Base-by-base conservation (phyloP, 169 alveolate genomes). In the Plasmodium adleri region DNA sequence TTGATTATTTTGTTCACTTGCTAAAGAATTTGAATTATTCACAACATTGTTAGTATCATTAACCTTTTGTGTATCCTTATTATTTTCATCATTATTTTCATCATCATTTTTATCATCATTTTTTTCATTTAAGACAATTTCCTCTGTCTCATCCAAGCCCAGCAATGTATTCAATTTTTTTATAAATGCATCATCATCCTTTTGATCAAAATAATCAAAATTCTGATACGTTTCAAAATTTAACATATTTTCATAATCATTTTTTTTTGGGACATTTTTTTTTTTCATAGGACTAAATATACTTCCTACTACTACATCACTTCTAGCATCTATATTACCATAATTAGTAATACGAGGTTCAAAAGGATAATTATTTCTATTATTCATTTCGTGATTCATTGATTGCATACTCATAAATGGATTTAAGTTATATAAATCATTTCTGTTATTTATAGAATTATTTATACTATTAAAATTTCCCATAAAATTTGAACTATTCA, bases 141-240 rank as follows among this genome's bases (percentile, higher is more conserved):
- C 83, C 32, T 80, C 90, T 52, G 47, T 63, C 12, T 68, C 91
- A 49, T 83, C 91, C 52, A 83, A 68, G 9, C 91, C 91, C 9
- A 83, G 91, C 62, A 83, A 68, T 1, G 74, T 56, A 49, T 83
- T 83, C 73, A 83, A 56, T 45, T 83, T 83, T 9, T 83, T 67
- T 54, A 83, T 83, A 68, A 83, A 83, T 2, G 83, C 91, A 68
- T 83, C 83, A 50, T 83, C 91, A 68, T 83, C 85, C 62, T 83
- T 83, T 43, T 83, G 91, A n/a, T 83, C 85, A 60, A 83, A 83
- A 68, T 83, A 83, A 68, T 83, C 91, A 83, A 83, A 83, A 68
- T 83, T 83, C n/a, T 83, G 91, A 50, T 83, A 83, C 2, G 91
- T 58, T 28, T 83, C 91, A 83, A 54, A 83, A 49, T 83, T 83